Conservation (phyloP, 768 basidiomycete genomes). For the Leccinum sublutescens region DNA sequence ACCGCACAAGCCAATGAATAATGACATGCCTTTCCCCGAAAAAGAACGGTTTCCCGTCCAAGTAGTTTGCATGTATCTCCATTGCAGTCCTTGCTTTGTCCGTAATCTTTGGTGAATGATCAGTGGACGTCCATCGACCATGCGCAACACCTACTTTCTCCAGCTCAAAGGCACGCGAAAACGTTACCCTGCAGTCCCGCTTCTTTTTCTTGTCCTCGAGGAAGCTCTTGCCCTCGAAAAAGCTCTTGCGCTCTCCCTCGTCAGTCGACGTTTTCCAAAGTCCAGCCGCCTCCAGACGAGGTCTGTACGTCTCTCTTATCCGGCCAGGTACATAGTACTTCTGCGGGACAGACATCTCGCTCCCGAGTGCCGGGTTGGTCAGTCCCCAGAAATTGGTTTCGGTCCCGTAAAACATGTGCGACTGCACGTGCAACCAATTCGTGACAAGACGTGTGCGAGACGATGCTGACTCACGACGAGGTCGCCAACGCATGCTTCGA, state of each 20-base stretch:
- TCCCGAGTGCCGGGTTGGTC: slow-evolving; percentile 53
- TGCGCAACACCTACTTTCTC: slow-evolving; percentile 46
- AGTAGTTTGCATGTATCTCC: slow-evolving; percentile 55
- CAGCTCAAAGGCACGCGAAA: slow-evolving; percentile 57
- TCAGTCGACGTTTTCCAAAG: slow-evolving; percentile 52
- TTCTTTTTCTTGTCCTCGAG: slow-evolving; percentile 37
- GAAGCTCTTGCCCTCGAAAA: slow-evolving; percentile 35
- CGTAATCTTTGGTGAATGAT: slow-evolving; percentile 44
- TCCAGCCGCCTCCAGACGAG: slow-evolving; percentile 60
- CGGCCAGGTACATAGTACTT: slow-evolving; percentile 70
- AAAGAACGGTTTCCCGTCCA: slow-evolving; percentile 51
- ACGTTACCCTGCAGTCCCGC: slow-evolving; percentile 36
- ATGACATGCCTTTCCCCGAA: slow-evolving; percentile 47
- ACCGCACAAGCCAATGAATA: background rate
- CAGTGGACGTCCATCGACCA: background rate
- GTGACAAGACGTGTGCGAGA: background rate
- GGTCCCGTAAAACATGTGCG: slow-evolving; percentile 60
- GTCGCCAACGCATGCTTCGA: slow-evolving; percentile 65
- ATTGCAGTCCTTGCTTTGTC: slow-evolving; percentile 58
- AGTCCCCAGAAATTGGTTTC: slow-evolving; percentile 60
- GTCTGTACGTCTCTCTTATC: slow-evolving; percentile 53
- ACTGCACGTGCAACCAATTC: slow-evolving; percentile 38
- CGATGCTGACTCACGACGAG: slow-evolving; percentile 53
- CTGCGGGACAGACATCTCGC: slow-evolving; percentile 63
- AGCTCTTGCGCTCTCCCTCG: slow-evolving; percentile 39